These are phyloP conservation scores for Nannizzia gypsea DNA, from an alignment of 2,329 filamentous ascomycete genomes.

Conservation along the genomic window DNA sequence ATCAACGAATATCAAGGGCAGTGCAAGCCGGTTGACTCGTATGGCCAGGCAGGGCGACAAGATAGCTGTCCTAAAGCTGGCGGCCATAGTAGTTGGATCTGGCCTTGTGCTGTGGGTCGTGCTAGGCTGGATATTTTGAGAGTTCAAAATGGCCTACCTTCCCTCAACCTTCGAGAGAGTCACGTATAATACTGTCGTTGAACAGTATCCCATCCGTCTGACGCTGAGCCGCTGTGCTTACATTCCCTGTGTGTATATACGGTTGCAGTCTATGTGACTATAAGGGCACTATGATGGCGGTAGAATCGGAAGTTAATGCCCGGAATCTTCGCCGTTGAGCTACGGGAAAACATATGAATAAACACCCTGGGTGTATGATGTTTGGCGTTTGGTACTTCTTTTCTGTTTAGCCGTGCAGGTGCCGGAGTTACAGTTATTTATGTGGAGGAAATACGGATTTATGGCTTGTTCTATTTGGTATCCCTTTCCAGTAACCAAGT, in stretches of 20 bases:
- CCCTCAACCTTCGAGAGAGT: background rate
- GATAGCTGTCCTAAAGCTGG: slow-evolving; percentile 78
- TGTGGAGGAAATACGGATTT: background rate
- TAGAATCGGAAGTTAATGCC: too few relatives aligned
- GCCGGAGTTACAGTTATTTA: background rate
- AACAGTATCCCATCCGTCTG: too few relatives aligned
- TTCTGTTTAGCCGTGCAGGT: background rate
- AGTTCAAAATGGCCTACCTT: too few relatives aligned
- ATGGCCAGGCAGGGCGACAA: slow-evolving; percentile 91
- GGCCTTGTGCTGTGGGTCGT: slow-evolving; percentile 69
- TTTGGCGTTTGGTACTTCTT: background rate
- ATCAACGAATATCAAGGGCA: slow-evolving; percentile 69
- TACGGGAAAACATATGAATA: background rate
- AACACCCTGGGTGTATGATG: background rate
- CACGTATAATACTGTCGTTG: background rate
- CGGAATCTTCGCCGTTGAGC: background rate
- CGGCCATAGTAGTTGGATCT: slow-evolving; percentile 63
- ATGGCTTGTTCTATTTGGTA: background rate
- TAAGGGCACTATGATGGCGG: background rate
- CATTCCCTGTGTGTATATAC: too few relatives aligned
- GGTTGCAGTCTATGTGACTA: too few relatives aligned
- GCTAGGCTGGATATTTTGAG: slow-evolving; percentile 48
- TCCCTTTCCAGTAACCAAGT: background rate
- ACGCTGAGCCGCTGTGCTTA: too few relatives aligned
- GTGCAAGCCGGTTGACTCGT: slow-evolving; percentile 65